Percentiles rank a stretch among this genome's conserved stretches.
These are phyloP conservation scores for Rhizopogon roseolus DNA, from an alignment of 768 basidiomycete genomes.

Conservation along the genomic window DNA sequence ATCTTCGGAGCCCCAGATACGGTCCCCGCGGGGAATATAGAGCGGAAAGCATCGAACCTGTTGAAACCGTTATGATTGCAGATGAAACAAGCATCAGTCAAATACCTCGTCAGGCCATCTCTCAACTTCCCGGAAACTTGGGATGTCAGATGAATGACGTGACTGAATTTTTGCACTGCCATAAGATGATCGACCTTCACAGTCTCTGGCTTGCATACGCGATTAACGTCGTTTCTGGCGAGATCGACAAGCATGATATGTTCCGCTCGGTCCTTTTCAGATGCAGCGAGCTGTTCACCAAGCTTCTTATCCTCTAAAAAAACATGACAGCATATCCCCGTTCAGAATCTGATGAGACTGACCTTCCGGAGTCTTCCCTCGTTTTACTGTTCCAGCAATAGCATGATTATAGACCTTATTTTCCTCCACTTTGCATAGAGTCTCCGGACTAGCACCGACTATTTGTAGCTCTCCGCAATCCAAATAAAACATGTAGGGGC, in stretches of 20 bases:
- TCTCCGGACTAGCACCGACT: slow-evolving; percentile 98
- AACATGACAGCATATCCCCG: slow-evolving; percentile 6
- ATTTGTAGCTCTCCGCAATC: slow-evolving; percentile 91
- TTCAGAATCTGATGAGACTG: slow-evolving; percentile 17
- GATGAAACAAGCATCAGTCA: not conserved
- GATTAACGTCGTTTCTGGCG: slow-evolving; percentile 96
- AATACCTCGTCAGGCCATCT: slow-evolving; percentile 76
- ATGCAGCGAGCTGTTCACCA: slow-evolving; percentile 67
- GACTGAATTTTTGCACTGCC: slow-evolving; percentile 91
- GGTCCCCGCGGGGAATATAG: slow-evolving; percentile 98
- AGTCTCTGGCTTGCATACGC: slow-evolving; percentile 91
- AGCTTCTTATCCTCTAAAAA: slow-evolving; percentile 82
- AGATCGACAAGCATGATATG: slow-evolving; percentile 99
- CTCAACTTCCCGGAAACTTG: slow-evolving; percentile 88
- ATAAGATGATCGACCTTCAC: slow-evolving; percentile 96
- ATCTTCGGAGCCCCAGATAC: slow-evolving; percentile 99
- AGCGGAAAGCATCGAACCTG: slow-evolving; percentile 97
- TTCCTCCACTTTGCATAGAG: slow-evolving; percentile 89
- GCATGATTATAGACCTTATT: slow-evolving; percentile 96
- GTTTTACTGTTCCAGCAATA: slow-evolving; percentile 89
- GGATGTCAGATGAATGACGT: slow-evolving; percentile 96
- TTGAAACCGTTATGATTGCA: slow-evolving; percentile 3
- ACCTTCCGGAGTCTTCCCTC: slow-evolving; percentile 88
- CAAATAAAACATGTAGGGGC: slow-evolving; percentile 98
- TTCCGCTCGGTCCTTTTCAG: slow-evolving; percentile 94